Evolutionary conservation across 2,329 filamentous ascomycete species (phyloP).

Genomic region (Magnaporthiopsis rhizophila): DNA sequence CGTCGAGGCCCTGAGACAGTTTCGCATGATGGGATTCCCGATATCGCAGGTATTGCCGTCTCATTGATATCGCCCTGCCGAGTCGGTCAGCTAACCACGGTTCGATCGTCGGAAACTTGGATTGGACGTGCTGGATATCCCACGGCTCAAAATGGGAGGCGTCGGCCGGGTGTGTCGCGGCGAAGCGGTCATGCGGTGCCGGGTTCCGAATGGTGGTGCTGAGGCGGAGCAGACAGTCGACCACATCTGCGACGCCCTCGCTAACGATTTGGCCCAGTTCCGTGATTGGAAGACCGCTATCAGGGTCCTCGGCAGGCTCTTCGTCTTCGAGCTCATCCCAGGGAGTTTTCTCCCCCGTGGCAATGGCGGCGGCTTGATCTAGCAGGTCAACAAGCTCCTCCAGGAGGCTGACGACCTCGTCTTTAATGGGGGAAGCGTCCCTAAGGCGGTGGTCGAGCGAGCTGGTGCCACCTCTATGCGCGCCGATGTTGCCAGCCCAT

Average conservation of each 20-base stretch:
- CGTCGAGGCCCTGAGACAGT: too few species aligned
- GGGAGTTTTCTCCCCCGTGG: conserved; percentile 6
- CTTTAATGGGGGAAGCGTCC: too few species aligned
- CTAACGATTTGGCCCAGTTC: background rate
- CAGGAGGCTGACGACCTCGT: too few species aligned
- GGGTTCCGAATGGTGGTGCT: too few species aligned
- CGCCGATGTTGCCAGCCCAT: conserved; percentile 16
- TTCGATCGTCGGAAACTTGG: conserved; percentile 21
- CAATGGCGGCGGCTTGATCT: too few species aligned
- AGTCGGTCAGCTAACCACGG: conserved; percentile 15
- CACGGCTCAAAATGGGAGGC: conserved; percentile 16
- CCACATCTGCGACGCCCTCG: background rate
- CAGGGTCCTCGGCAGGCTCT: background rate
- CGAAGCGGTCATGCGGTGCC: too few species aligned
- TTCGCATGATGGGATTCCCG: too few species aligned
- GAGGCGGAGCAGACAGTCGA: conserved; percentile 3
- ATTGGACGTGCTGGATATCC: conserved; percentile 19
- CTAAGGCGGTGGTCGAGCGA: conserved; percentile 14
- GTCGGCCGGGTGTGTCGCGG: conserved; percentile 6
- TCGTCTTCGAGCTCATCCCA: conserved; percentile 12
- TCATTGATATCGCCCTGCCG: too few species aligned
- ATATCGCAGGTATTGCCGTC: too few species aligned
- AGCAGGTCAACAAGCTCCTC: too few species aligned
- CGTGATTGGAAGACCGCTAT: background rate
- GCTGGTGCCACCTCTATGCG: conserved; percentile 12